Evolutionary conservation across 306 rosid genomes (phyloP).

Genomic region (Prunus kanzakura): DNA sequence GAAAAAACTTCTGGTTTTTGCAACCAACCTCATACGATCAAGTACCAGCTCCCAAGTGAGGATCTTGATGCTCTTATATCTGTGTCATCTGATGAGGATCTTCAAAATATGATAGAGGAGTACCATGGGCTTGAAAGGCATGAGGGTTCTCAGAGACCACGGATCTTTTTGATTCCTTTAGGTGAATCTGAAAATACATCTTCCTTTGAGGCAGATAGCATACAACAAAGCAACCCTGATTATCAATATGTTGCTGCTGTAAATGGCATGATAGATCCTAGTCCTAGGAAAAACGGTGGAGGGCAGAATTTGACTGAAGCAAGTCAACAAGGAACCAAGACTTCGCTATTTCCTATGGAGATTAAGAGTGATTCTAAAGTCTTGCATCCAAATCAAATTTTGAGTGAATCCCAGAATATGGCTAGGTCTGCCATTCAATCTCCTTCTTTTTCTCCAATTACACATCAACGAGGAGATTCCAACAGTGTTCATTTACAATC

Average conservation of each 20-base stretch:
- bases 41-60: slow-evolving; percentile 83
- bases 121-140: slow-evolving; percentile 61
- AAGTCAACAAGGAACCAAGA: slow-evolving; percentile 35
- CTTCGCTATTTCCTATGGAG: slow-evolving; percentile 30
- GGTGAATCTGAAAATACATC: slow-evolving; percentile 57
- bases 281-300: slow-evolving; percentile 34
- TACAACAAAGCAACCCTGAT: slow-evolving; percentile 52
- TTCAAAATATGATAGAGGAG: slow-evolving; percentile 83
- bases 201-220: slow-evolving; percentile 38
- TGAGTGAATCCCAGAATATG: slow-evolving; percentile 35
- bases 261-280: slow-evolving; percentile 54
- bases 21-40: slow-evolving; percentile 61
- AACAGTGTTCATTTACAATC: slow-evolving; percentile 37
- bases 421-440: slow-evolving; percentile 22
- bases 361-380: slow-evolving; percentile 32
- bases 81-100: slow-evolving; percentile 76
- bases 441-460: slow-evolving; percentile 40
- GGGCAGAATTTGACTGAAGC: slow-evolving; percentile 44
- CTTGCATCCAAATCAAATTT: slow-evolving; percentile 35
- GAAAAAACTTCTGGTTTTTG: slow-evolving; percentile 59
- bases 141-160: slow-evolving; percentile 61
- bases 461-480: slow-evolving; percentile 37
- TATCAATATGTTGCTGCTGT: slow-evolving; percentile 74
- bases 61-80: slow-evolving; percentile 84
- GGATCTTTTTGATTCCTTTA: slow-evolving; percentile 58